phyloP scores from a whole-genome alignment of 169 alveolate genomes.

The Plasmodium malariae region DNA sequence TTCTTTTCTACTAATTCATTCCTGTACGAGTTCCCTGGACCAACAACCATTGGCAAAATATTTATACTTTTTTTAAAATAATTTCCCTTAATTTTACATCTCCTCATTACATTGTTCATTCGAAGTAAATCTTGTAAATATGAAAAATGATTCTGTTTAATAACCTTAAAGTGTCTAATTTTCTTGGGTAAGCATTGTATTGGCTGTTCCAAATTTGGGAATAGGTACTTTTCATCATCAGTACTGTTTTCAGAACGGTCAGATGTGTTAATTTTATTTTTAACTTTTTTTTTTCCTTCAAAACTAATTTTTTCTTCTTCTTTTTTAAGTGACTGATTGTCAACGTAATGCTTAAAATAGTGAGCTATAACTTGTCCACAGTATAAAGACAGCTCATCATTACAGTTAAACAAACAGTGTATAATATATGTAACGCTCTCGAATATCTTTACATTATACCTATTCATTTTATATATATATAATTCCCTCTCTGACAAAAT shows the following conservation, averaged over 20 bases:
- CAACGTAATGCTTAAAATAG: constrained; percentile 39
- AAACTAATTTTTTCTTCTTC: neutral
- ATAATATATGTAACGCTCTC: constrained; percentile 22
- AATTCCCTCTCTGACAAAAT: constrained; percentile 9
- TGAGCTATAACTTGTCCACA: constrained; percentile 62
- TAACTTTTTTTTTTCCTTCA: neutral
- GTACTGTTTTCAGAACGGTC: neutral
- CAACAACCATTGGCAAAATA: no score
- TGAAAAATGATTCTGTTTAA: constrained; percentile 12
- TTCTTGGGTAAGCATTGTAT: constrained; percentile 25
- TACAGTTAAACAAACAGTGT: constrained; percentile 26
- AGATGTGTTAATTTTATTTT: neutral
- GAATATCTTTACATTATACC: constrained; percentile 4
- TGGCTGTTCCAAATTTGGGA: constrained; percentile 31
- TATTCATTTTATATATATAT: constrained; percentile 30
- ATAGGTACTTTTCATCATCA: neutral
- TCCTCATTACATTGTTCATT: neutral
- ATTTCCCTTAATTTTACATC: neutral
- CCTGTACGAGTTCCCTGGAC: no score
- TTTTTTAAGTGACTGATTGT: neutral
- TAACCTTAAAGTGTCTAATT: constrained; percentile 14
- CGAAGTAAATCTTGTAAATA: constrained; percentile 16
- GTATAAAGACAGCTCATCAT: constrained; percentile 34
- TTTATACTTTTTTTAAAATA: neutral
- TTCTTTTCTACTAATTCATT: no score